These are phyloP conservation scores for Boeremia exigua DNA, from an alignment of 2,329 filamentous ascomycete species.

Conservation along the genomic window DNA sequence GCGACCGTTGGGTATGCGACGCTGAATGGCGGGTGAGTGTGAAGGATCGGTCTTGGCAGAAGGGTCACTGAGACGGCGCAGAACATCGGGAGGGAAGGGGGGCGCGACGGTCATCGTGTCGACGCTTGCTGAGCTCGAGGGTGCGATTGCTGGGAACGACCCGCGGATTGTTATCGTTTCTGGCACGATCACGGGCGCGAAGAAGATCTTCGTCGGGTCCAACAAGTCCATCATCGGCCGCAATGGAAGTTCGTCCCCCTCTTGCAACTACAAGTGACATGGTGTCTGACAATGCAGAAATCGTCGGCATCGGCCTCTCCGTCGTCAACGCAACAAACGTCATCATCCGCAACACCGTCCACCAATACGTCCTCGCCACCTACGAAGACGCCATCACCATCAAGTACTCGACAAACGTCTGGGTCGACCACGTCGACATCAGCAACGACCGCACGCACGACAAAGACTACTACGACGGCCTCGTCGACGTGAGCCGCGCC, in stretches of 20 bases:
- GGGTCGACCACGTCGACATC: slow-evolving; percentile 71
- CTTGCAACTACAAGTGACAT: neutral
- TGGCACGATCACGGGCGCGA: slow-evolving; percentile 49
- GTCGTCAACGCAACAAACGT: slow-evolving; percentile 57
- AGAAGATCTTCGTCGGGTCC: slow-evolving; percentile 50
- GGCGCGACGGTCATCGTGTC: slow-evolving; percentile 36
- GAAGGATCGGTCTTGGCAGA: no score
- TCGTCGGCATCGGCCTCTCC: slow-evolving; percentile 53
- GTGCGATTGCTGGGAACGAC: slow-evolving; percentile 50
- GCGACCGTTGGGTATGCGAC: slow-evolving; percentile 3
- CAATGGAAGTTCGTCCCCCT: slow-evolving; percentile 5
- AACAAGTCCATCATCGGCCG: slow-evolving; percentile 56
- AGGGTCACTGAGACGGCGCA: neutral
- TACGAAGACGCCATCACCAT: slow-evolving; percentile 58
- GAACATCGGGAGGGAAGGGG: slow-evolving; percentile 31
- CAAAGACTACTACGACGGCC: slow-evolving; percentile 72
- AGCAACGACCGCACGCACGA: slow-evolving; percentile 61
- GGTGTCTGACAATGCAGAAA: slow-evolving; percentile 23
- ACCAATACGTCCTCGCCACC: slow-evolving; percentile 50
- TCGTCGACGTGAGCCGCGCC: slow-evolving; percentile 66
- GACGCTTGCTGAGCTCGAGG: slow-evolving; percentile 44
- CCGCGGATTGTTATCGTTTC: slow-evolving; percentile 54
- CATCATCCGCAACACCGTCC: slow-evolving; percentile 60
- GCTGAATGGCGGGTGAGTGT: neutral
- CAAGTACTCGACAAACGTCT: slow-evolving; percentile 57